Base-by-base conservation (phyloP, 352 stramenopile genomes). In the Blastocystis sp. region DNA sequence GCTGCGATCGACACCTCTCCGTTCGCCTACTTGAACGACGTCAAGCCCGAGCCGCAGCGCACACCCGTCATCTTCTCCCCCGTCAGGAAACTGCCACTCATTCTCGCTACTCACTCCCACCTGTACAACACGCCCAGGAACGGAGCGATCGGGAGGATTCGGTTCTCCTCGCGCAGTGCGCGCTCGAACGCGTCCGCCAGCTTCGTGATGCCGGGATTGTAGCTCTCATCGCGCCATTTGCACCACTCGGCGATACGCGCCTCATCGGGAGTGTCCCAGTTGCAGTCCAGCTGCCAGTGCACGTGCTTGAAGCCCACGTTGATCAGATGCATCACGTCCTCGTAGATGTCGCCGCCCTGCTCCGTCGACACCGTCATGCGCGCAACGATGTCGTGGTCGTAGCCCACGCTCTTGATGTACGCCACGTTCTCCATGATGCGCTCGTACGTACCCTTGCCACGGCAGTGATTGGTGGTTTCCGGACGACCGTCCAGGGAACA, bases 201-300 rank as follows among this genome's bases (percentile, higher is more conserved):
- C 42, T 77, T 86, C 27, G 87, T 88, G 42, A 89, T 88, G 53
- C 87, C 88, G 44, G 87, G 87, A 42, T 89, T 89, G 53, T 89
- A 89, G 63, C 86, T 72, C 48, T 87, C 81, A 54, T 89, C 87
- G 1, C 87, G 76, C 87, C 87, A 89, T 4, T 87, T 78, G 38
- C 87, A 75, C 61, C 88, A 89, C 0, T 86, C 85, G 67, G 87
- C 77, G 38, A 89, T 88, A 24, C 87, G 87, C 14, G 86, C 75
- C 61, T 88, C 85, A 34, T 88, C 87, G 14, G 87, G 87, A 14
- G 87, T 89, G 53, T 87, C 88, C 87, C 87, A 89, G 56, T 89
- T 84, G 36, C 73, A 87, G 44, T 89, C 87, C 46, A 89, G 40
- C 46, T 89, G 87, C 87, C 87, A 89, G 86, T 89, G 87, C 40